Evolutionary conservation across 306 rosid species (phyloP), one percentile per base, ranked within the genome.

Genomic region (Senna siamea): DNA sequence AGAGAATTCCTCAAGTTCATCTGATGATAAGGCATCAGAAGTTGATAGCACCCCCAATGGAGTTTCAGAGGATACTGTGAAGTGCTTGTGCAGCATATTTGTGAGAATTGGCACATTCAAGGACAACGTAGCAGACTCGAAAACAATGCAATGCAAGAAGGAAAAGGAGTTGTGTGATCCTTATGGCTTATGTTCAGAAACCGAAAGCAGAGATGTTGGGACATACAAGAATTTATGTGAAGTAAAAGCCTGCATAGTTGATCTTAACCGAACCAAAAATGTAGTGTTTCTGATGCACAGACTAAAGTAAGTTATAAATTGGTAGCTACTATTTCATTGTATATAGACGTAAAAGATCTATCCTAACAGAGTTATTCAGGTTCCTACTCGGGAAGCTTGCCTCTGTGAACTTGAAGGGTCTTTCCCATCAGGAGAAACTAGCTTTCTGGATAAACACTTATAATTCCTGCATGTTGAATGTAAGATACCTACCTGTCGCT

Each of bases 381-480:
- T 85, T 73, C 72, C 84, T 93, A 52, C 89, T 89, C 44, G 92
- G 84, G 60, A 86, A 84, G 81, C 92, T 93, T 56, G 87, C 93
- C 57, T 75, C 90, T 44, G 75, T 93, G 62, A 90, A 83, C 77
- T 86, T 93, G 73, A 88, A 88, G 84, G 89, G 89, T 61, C 98
- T 90, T 68, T 83, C 83, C 51, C 96, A 93, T 79, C 96, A 93
- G 76, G 92, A 93, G 79, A 93, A 89, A 83, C 96, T 93, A 81
- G 97, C 98, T 68, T 93, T 93, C 81, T 93, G 98, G 98, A 93
- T 93, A 50, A 93, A 93, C 80, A 89, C 78, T 72, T 90, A 90
- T 9, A 93, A 93, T 79, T 85, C 98, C 71, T 93, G 97, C 86
- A 89, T 86, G 83, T 79, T 93, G 86, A 89, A 87, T 79, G 98